Conservation (phyloP, 1,139 yeast species). For the Hanseniaspora sp. region DNA sequence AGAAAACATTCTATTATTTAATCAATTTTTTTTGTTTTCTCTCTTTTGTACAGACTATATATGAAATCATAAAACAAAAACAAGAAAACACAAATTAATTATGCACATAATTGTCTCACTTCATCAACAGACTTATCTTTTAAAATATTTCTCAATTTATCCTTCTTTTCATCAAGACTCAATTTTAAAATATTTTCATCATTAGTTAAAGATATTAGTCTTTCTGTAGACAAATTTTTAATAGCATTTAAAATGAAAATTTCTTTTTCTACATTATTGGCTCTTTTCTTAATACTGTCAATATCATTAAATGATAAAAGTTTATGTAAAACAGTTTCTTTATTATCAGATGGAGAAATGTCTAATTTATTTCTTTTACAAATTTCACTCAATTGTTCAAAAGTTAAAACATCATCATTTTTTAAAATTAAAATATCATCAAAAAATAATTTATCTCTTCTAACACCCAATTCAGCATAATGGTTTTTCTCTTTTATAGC, state of each 20-base stretch:
- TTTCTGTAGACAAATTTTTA: background rate
- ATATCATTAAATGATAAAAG: background rate
- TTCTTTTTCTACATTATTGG: background rate
- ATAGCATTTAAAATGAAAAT: conserved; percentile 4
- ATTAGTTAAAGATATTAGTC: background rate
- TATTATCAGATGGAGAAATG: background rate
- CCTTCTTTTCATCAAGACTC: conserved; percentile 1
- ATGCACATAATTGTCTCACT: conserved; percentile 1
- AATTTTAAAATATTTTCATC: background rate
- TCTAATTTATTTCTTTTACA: conserved; percentile 4
- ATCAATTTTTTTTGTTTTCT: too few species aligned
- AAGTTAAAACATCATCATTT: conserved; percentile 20
- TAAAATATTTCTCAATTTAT: background rate
- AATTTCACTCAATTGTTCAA: conserved; percentile 34
- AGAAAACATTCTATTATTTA: too few species aligned
- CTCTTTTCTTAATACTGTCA: background rate
- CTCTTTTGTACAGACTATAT: background rate
- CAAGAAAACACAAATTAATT: background rate
- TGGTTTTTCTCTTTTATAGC: conserved; percentile 36
- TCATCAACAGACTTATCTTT: conserved; percentile 6
- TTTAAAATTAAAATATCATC: conserved; percentile 21
- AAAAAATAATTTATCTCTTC: conserved; percentile 28
- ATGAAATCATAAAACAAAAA: too few species aligned
- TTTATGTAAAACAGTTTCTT: background rate
- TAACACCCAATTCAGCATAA: conserved; percentile 22